These are phyloP conservation scores for Parachaetomium inaequale DNA, from an alignment of 495 filamentous ascomycete species.

Conservation along the genomic window DNA sequence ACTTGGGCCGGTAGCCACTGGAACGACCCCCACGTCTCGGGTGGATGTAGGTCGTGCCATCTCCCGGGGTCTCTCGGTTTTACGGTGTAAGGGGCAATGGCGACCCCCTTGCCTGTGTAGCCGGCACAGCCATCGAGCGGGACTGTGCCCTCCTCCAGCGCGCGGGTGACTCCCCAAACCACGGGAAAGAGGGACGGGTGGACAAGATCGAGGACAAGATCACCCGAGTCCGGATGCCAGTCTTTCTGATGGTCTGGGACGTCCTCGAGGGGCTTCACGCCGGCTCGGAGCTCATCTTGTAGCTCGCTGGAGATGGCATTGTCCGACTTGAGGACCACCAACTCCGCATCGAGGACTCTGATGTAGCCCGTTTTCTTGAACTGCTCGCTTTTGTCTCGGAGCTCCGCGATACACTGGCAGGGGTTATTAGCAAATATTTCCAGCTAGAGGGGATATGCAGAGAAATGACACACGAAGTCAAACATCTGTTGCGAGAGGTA, in stretches of 20 bases:
- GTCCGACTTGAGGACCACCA: conserved; percentile 33
- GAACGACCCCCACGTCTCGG: conserved; percentile 33
- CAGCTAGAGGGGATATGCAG: neutral
- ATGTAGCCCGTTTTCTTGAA: conserved; percentile 35
- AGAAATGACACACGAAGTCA: conserved; percentile 38
- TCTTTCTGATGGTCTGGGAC: conserved; percentile 49
- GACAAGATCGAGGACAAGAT: conserved; percentile 57
- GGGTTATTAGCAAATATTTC: neutral
- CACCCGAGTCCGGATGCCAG: conserved; percentile 55
- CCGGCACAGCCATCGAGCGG: conserved; percentile 42
- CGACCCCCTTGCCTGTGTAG: conserved; percentile 41
- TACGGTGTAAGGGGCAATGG: conserved; percentile 1
- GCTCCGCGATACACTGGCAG: conserved; percentile 46
- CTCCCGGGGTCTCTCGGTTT: neutral
- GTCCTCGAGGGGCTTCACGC: conserved; percentile 38
- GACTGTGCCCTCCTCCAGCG: conserved; percentile 38
- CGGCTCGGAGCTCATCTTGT: conserved; percentile 19
- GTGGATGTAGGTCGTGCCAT: neutral
- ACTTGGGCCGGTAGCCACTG: conserved; percentile 63
- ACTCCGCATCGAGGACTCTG: conserved; percentile 27
- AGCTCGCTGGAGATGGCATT: conserved; percentile 20
- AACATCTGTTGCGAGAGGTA: conserved; percentile 49
- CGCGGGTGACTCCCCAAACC: conserved; percentile 49
- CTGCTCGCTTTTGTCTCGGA: conserved; percentile 43
- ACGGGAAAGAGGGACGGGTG: conserved; percentile 61